A percentile compares a stretch with the other conserved stretches of the same genome.
Evolutionary conservation across 139 green algal genomes (phyloP).

Genomic region (Deuterostichococcus epilithicus): DNA sequence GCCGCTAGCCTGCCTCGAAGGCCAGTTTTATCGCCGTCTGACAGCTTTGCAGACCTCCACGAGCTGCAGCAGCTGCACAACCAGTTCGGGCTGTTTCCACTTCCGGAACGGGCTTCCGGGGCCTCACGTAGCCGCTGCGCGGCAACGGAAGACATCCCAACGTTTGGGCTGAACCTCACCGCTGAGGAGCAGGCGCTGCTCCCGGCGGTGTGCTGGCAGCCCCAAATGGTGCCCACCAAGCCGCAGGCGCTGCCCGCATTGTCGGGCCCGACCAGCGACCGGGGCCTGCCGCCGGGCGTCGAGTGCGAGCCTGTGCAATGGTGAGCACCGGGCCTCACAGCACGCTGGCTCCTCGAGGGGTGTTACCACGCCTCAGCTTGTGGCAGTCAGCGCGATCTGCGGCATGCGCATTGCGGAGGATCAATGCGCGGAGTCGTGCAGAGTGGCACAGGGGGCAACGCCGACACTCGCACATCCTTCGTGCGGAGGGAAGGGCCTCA

Average conservation of each 20-base stretch:
- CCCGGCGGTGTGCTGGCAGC: constrained; percentile 30
- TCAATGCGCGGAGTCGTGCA: neutral
- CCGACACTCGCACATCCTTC: neutral
- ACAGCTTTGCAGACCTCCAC: too few relatives aligned
- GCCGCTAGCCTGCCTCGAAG: too few relatives aligned
- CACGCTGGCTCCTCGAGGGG: too few relatives aligned
- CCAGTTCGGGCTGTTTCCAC: too few relatives aligned
- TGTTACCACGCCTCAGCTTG: too few relatives aligned
- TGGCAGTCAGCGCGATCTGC: too few relatives aligned
- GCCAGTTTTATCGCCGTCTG: too few relatives aligned
- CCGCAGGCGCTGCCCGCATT: neutral
- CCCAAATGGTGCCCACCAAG: neutral
- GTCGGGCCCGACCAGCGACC: neutral
- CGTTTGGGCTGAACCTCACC: constrained; percentile 17
- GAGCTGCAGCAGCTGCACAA: too few relatives aligned
- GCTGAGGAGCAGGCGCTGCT: constrained; percentile 24
- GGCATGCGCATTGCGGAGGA: neutral
- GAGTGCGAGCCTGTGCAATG: constrained; percentile 29
- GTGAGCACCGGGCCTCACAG: constrained; percentile 27
- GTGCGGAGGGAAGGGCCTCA: too few relatives aligned
- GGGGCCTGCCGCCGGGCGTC: constrained; percentile 36
- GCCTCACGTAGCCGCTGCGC: neutral
- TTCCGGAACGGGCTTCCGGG: too few relatives aligned
- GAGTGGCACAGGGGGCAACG: neutral
- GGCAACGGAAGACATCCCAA: neutral